These are phyloP conservation scores for Akanthomyces muscarius DNA, from an alignment of 2,329 filamentous ascomycete genomes.

Conservation along the genomic window DNA sequence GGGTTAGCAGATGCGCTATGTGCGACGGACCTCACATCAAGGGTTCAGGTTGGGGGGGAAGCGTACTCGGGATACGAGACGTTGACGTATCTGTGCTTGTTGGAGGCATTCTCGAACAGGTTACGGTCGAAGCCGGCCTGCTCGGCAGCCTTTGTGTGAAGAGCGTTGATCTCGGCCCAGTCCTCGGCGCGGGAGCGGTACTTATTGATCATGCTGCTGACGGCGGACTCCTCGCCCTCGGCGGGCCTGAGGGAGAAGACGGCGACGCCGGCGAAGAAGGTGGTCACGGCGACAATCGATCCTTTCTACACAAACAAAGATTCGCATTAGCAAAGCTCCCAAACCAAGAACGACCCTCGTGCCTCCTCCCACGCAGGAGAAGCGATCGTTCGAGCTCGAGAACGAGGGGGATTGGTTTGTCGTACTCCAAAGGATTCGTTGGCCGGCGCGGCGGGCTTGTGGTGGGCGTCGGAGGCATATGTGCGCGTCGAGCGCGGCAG, in stretches of 20 bases:
- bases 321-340: slow-evolving; percentile 6
- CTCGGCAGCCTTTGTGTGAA: slow-evolving; percentile 49
- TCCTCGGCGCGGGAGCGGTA: slow-evolving; percentile 45
- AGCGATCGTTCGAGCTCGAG: not conserved
- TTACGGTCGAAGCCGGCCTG: slow-evolving; percentile 57
- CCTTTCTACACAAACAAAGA: slow-evolving; percentile 37
- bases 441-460: slow-evolving; percentile 41
- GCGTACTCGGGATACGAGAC: slow-evolving; percentile 57
- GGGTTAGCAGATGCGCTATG: slow-evolving; percentile 21
- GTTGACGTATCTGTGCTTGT: slow-evolving; percentile 45
- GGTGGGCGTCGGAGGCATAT: slow-evolving; percentile 53
- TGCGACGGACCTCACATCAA: not conserved
- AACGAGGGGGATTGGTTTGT: slow-evolving; percentile 19
- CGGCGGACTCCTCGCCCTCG: slow-evolving; percentile 46
- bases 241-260: slow-evolving; percentile 44
- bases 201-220: slow-evolving; percentile 44
- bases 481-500: slow-evolving; percentile 40
- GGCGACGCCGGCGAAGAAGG: slow-evolving; percentile 26
- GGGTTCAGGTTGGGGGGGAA: not conserved
- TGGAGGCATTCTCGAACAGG: slow-evolving; percentile 44
- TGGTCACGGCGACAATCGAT: slow-evolving; percentile 41
- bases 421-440: slow-evolving; percentile 57
- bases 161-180: slow-evolving; percentile 50
- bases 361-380: not conserved
- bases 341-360: not conserved